These are phyloP conservation scores for Phalaenopsis aphrodite DNA, from an alignment of 106 monocot genomes.

Conservation along the genomic window DNA sequence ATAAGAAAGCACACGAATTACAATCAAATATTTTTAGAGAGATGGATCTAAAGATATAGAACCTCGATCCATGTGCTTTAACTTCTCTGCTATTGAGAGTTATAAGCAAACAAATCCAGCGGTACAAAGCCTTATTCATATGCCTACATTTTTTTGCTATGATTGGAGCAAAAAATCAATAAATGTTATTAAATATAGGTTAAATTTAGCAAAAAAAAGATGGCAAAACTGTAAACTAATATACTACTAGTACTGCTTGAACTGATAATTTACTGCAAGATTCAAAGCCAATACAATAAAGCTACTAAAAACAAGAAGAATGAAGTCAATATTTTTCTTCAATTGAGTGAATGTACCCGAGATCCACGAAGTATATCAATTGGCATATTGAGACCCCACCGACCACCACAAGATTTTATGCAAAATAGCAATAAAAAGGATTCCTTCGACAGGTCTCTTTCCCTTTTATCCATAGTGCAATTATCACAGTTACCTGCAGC, in stretches of 20 bases:
- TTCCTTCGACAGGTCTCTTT: constrained; percentile 84
- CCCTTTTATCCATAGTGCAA: constrained; percentile 55
- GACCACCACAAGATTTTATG: constrained; percentile 73
- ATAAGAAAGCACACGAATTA: too few species aligned
- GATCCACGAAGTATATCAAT: constrained; percentile 96
- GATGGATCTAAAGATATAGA: too few species aligned
- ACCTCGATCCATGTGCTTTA: too few species aligned
- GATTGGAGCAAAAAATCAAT: too few species aligned
- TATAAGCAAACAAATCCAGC: too few species aligned
- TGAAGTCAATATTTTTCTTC: background rate
- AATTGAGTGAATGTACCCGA: constrained; percentile 35
- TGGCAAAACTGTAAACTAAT: background rate
- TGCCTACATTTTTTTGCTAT: too few species aligned
- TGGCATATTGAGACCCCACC: constrained; percentile 92
- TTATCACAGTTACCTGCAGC: constrained; percentile 90
- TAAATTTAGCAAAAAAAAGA: background rate
- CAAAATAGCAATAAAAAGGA: constrained; percentile 77
- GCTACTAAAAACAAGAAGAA: background rate
- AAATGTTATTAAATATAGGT: too few species aligned
- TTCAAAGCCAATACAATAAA: background rate
- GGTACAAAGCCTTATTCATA: too few species aligned
- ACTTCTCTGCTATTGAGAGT: too few species aligned
- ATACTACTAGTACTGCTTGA: background rate
- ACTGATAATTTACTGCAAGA: background rate
- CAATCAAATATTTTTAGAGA: too few species aligned